Percentiles rank a stretch among this genome's conserved stretches.
Evolutionary conservation across 331 rosid species (phyloP).

Genomic region (Ulmus americana): DNA sequence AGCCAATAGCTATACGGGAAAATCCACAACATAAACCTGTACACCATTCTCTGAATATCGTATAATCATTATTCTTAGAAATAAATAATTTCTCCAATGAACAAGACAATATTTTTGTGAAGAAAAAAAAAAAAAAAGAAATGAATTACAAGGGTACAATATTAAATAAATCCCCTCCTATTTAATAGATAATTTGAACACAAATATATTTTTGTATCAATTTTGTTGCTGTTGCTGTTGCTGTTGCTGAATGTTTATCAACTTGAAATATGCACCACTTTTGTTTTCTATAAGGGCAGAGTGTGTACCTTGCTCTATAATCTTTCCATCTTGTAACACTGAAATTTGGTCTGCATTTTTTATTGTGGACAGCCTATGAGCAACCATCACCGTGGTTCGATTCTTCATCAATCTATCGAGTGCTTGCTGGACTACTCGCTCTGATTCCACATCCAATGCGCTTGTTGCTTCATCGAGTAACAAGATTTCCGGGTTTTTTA

Average conservation of each 20-base stretch:
- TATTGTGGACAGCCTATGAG: slow-evolving; percentile 87
- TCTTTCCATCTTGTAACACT: slow-evolving; percentile 83
- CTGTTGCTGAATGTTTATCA: slow-evolving; percentile 75
- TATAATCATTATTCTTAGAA: slow-evolving; percentile 22
- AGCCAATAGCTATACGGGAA: slow-evolving; percentile 19
- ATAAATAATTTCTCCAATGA: slow-evolving; percentile 29
- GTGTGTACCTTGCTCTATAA: slow-evolving; percentile 86
- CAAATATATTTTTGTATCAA: slow-evolving; percentile 3
- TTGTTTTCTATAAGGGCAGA: slow-evolving; percentile 56
- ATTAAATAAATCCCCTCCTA: slow-evolving; percentile 13
- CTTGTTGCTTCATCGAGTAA: slow-evolving; percentile 87
- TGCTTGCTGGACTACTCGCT: slow-evolving; percentile 80
- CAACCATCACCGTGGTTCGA: slow-evolving; percentile 85
- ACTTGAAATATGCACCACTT: slow-evolving; percentile 71
- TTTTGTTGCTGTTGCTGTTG: slow-evolving; percentile 38
- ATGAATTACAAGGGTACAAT: slow-evolving; percentile 26
- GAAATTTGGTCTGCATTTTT: slow-evolving; percentile 85
- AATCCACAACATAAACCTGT: slow-evolving; percentile 18
- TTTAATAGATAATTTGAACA: slow-evolving; percentile 7
- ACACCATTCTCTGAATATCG: slow-evolving; percentile 24
- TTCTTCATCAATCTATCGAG: slow-evolving; percentile 75
- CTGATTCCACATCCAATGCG: slow-evolving; percentile 84
- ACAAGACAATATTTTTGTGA: slow-evolving; percentile 25
- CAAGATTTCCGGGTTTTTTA: slow-evolving; percentile 79
- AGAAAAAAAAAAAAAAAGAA: slow-evolving; percentile 13